Percentiles rank a stretch among this genome's conserved stretches.
Evolutionary conservation across 1,284 basidiomycete genomes (phyloP).

Genomic region (Ceratorhiza oryzae-sativae): DNA sequence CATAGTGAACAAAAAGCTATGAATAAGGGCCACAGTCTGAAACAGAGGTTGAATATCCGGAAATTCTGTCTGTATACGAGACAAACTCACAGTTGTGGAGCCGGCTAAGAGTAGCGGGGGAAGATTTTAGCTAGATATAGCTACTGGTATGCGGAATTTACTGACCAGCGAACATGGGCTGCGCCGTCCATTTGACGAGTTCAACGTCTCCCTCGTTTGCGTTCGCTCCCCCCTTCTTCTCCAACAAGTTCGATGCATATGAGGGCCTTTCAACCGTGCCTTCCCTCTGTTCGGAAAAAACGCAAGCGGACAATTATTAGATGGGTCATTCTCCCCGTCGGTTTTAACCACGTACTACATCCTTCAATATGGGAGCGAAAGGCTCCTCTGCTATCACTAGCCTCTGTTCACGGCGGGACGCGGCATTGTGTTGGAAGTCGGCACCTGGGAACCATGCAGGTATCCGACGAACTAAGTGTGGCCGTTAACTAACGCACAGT

Average conservation of each 20-base stretch:
- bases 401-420: background rate
- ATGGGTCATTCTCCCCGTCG: background rate
- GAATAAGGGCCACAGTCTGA: slow-evolving; percentile 23
- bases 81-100: slow-evolving; percentile 7
- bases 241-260: slow-evolving; percentile 17
- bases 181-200: slow-evolving; percentile 11
- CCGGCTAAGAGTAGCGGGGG: background rate
- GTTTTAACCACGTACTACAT: slow-evolving; percentile 1
- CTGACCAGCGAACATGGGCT: slow-evolving; percentile 27
- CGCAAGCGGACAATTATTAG: background rate
- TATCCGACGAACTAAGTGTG: background rate
- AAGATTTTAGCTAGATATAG: background rate
- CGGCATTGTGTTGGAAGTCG: background rate
- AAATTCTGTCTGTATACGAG: background rate
- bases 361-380: background rate
- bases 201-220: slow-evolving; percentile 23
- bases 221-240: slow-evolving; percentile 17
- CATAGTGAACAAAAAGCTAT: slow-evolving; percentile 35
- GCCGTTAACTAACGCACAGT: background rate
- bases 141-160: background rate
- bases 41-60: background rate
- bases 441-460: slow-evolving; percentile 31
- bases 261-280: slow-evolving; percentile 7
- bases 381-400: background rate
- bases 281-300: background rate